A percentile compares a stretch with the other conserved stretches of the same genome.
These are phyloP conservation scores for Cunninghamia lanceolata DNA, from an alignment of 75 land plant genomes.

Conservation along the genomic window DNA sequence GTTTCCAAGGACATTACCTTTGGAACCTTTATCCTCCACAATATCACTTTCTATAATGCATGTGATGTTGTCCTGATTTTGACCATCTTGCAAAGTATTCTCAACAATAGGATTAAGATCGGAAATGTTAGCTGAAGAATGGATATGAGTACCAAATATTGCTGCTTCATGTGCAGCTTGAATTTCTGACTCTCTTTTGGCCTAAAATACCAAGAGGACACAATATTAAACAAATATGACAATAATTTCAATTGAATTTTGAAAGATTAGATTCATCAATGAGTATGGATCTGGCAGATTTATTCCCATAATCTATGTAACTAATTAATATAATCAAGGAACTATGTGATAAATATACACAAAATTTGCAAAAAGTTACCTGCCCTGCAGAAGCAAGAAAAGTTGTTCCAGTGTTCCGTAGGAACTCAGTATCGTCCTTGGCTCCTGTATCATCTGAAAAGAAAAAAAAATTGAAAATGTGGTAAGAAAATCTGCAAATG, in stretches of 20 bases:
- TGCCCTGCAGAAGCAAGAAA: conserved; percentile 19
- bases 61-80: neutral
- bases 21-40: conserved; percentile 8
- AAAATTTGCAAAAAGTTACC: conserved; percentile 11
- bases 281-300: neutral
- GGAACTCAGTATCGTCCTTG: conserved; percentile 26
- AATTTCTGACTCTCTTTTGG: conserved; percentile 34
- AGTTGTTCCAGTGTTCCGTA: conserved; percentile 30
- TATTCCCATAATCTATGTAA: conserved; percentile 6
- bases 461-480: neutral
- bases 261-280: neutral
- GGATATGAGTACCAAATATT: conserved; percentile 35
- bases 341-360: neutral
- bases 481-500: neutral
- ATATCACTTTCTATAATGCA: neutral
- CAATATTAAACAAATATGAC: neutral
- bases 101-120: neutral
- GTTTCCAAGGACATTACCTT: conserved; percentile 18
- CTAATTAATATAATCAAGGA: neutral
- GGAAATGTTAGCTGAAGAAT: neutral
- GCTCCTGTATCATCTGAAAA: conserved; percentile 32
- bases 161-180: conserved; percentile 50
- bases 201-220: conserved; percentile 16
- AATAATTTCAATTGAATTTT: neutral
- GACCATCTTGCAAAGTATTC: neutral